A percentile compares a stretch with the other conserved stretches of the same genome.
These are phyloP conservation scores for Amoebophrya sp. DNA, from an alignment of 169 alveolate species.

Conservation along the genomic window DNA sequence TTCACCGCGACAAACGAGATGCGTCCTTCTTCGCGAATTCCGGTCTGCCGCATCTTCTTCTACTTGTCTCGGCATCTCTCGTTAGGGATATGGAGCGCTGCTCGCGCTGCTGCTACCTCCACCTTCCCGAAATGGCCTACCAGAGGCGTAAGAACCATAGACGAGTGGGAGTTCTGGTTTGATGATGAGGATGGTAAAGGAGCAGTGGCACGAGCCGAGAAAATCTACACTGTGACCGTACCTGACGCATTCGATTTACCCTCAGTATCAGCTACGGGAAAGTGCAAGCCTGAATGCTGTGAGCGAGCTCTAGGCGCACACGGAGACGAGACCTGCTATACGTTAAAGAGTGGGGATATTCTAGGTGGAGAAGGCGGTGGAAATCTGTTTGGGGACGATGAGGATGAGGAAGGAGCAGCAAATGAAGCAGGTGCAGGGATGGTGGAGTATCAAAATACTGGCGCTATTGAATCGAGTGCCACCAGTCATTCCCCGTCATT, in stretches of 20 bases:
- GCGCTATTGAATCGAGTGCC: background rate
- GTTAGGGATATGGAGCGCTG: no score
- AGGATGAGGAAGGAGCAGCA: background rate
- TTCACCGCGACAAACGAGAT: no score
- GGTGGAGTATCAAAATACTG: background rate
- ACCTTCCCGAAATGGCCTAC: background rate
- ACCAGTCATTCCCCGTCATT: background rate
- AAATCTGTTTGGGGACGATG: background rate
- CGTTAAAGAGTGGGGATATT: background rate
- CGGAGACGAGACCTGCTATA: background rate
- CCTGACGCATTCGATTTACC: slow-evolving; percentile 2
- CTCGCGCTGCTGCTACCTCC: background rate
- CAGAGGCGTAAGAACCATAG: background rate
- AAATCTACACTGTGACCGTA: background rate
- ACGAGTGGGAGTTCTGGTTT: background rate
- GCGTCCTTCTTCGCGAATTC: no score
- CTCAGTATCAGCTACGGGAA: background rate
- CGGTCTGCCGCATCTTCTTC: no score
- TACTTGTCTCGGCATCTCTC: no score
- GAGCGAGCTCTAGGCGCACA: background rate
- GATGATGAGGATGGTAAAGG: background rate
- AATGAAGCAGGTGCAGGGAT: background rate
- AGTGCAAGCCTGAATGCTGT: background rate
- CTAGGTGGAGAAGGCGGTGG: background rate
- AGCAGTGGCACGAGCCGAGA: background rate